These are phyloP conservation scores for Conticribra weissflogii DNA, from an alignment of 108 stramenopile species.

Conservation along the genomic window DNA sequence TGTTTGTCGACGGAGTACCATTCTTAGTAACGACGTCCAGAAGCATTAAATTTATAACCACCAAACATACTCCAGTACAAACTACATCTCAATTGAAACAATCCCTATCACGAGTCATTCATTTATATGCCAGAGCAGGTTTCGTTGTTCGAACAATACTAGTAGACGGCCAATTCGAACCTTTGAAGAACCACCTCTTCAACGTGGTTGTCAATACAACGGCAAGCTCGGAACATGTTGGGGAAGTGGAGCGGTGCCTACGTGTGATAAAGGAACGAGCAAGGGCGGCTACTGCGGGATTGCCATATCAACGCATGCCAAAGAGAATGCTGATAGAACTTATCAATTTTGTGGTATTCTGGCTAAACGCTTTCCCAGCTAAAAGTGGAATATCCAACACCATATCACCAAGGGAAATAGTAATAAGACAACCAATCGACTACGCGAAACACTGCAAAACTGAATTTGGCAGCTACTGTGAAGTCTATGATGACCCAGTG, in stretches of 20 bases:
- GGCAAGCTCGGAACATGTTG: constrained; percentile 30
- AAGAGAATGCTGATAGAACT: constrained; percentile 12
- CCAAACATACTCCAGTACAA: background rate
- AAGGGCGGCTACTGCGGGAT: background rate
- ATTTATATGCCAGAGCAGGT: too few species aligned
- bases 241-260: constrained; percentile 14
- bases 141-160: constrained; percentile 9
- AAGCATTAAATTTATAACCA: constrained; percentile 36
- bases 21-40: constrained; percentile 39
- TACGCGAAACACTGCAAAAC: constrained; percentile 28
- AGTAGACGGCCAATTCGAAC: constrained; percentile 20
- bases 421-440: constrained; percentile 10
- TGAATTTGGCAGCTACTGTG: constrained; percentile 29
- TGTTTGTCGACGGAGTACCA: constrained; percentile 46
- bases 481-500: constrained; percentile 19
- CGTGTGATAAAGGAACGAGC: constrained; percentile 12
- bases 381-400: constrained; percentile 17
- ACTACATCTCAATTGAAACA: background rate
- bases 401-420: constrained; percentile 15
- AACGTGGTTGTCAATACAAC: constrained; percentile 20
- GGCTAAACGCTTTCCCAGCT: constrained; percentile 31
- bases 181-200: background rate
- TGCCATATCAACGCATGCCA: constrained; percentile 16
- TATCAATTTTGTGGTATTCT: constrained; percentile 17
- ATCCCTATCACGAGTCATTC: constrained; percentile 3